Evolutionary conservation across 306 rosid genomes (phyloP).

Genomic region (Fragaria iinumae): DNA sequence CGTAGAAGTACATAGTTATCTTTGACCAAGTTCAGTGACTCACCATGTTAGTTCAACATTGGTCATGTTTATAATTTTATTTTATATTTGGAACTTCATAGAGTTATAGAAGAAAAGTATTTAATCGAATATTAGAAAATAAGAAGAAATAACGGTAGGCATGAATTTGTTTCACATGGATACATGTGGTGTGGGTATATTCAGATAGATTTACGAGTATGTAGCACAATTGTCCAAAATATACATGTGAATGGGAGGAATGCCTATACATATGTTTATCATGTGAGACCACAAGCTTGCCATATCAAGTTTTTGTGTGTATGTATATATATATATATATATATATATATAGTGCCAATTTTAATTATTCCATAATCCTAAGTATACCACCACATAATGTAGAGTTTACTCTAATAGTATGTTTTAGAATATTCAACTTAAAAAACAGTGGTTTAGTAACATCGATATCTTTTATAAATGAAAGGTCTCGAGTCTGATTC

Average conservation of each 20-base stretch:
- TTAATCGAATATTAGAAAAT: neutral
- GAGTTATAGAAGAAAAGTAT: neutral
- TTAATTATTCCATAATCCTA: neutral
- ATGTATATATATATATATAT: neutral
- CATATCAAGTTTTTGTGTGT: neutral
- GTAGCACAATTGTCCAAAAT: slow-evolving; percentile 34
- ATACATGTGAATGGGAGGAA: slow-evolving; percentile 43
- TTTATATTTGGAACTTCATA: too few relatives aligned
- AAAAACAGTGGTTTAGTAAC: neutral
- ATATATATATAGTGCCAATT: neutral
- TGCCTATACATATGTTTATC: slow-evolving; percentile 6
- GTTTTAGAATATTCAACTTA: neutral
- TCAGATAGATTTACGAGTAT: slow-evolving; percentile 11
- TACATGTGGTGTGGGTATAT: slow-evolving; percentile 33
- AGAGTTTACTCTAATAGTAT: neutral
- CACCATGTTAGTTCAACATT: neutral
- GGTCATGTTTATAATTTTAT: neutral
- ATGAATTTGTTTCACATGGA: slow-evolving; percentile 39
- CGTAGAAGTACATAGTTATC: too few relatives aligned
- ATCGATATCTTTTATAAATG: neutral
- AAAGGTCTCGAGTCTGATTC: neutral
- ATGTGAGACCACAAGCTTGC: neutral
- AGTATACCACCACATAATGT: neutral
- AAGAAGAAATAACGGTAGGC: neutral
- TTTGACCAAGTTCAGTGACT: neutral